Evolutionary conservation across 495 filamentous ascomycete genomes (phyloP), one percentile per base, ranked within the genome.

Genomic region (Chaetomium fimeti): DNA sequence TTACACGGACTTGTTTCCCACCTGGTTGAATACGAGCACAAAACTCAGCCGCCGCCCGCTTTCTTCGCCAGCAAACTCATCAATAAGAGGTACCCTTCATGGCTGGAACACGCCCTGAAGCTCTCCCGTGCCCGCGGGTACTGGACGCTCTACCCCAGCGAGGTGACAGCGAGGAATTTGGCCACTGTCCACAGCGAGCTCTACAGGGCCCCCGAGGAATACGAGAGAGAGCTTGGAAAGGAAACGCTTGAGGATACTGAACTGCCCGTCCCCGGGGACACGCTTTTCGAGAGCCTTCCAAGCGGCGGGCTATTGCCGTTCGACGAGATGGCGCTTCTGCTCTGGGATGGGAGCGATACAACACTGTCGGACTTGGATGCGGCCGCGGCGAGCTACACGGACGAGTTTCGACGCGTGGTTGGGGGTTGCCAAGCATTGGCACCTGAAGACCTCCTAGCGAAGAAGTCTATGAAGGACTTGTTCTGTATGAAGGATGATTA

Each of bases 101-200:
- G 91, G 83, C 81, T 91, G 66, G 91, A 94, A 75, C 85, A 90
- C 66, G 73, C 91, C 49, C 81, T 92, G 27, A 87, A 89, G 69
- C 80, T 96, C 40, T 85, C 88, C 59, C 84, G 88, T 4, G 84
- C 83, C 6, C 83, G 86, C 32, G 89, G 89, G 13, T 95, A 93
- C 75, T 87, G 80, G 68, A 82, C 89, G 53, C 76, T 92, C 0
- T 93, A 93, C 71, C 92, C 92, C 2, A 82, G 83, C 38, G 78
- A 84, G 18, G 67, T 75, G 4, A 79, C 77, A 9, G 72, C 75
- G 3, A 74, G 78, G 55, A 71, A 82, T 9, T 66, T 95, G 15
- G 88, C 81, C 7, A 88, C 84, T 12, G 74, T 93, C 3, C 91
- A 96, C 72, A 83, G 80, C 66, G 92, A 96, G 59, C 76, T 92